phyloP scores from a whole-genome alignment of 768 basidiomycete genomes.

The Collybia sordida region DNA sequence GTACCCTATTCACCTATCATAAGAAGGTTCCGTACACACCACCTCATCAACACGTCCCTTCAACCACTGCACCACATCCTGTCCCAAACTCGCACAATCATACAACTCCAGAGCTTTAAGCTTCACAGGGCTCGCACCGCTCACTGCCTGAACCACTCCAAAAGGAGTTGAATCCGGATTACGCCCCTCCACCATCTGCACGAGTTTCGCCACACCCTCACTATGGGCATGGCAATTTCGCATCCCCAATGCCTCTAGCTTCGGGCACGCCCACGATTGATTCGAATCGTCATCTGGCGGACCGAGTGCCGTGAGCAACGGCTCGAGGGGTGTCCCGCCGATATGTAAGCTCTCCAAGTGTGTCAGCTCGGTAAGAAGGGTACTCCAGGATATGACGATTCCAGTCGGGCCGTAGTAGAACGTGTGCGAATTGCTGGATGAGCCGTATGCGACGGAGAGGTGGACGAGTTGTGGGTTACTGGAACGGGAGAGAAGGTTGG shows the following conservation, averaged over 20 bases:
- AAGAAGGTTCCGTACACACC: constrained; percentile 57
- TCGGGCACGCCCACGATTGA: constrained; percentile 62
- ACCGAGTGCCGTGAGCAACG: constrained; percentile 56
- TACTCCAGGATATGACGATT: constrained; percentile 64
- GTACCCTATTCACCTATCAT: constrained; percentile 37
- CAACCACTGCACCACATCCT: constrained; percentile 72
- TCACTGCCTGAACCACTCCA: constrained; percentile 31
- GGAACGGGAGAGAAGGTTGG: constrained; percentile 59
- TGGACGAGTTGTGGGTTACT: constrained; percentile 53
- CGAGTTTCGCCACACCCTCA: constrained; percentile 66
- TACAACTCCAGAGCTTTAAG: constrained; percentile 61
- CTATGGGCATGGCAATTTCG: constrained; percentile 63
- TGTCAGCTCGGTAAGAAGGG: constrained; percentile 55
- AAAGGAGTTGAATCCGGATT: constrained; percentile 46
- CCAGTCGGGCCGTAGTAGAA: constrained; percentile 63
- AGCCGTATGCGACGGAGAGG: constrained; percentile 64
- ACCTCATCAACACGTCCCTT: constrained; percentile 61
- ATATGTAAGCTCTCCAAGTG: constrained; percentile 60
- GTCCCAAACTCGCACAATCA: constrained; percentile 64
- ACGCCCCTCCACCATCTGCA: constrained; percentile 69
- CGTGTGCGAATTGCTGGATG: constrained; percentile 30
- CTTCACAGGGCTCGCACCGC: constrained; percentile 50
- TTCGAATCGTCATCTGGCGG: constrained; percentile 58
- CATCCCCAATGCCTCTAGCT: constrained; percentile 58
- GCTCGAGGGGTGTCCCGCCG: constrained; percentile 66